Conservation (phyloP, 371 early-diverging fungal species). For the Lichtheimia ornata region DNA sequence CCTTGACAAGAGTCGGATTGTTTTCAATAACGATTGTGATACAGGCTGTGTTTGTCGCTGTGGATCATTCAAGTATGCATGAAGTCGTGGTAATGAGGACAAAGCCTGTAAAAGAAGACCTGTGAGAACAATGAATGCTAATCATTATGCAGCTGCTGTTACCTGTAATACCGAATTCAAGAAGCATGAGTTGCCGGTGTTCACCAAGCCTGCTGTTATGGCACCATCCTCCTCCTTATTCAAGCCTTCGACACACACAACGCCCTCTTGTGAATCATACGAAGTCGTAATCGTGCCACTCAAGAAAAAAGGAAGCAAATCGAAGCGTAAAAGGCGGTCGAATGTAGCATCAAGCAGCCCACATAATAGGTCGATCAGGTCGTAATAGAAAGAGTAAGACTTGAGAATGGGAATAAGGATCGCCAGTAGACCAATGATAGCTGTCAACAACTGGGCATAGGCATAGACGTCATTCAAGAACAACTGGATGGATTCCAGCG, state of each 20-base stretch:
- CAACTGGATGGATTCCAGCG: conserved; percentile 24
- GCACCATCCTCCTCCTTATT: background rate
- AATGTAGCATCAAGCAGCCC: background rate
- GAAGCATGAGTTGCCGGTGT: conserved; percentile 94
- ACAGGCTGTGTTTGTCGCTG: conserved; percentile 24
- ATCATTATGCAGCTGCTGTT: background rate
- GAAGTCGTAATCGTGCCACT: too few species aligned
- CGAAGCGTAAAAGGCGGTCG: conserved; percentile 2
- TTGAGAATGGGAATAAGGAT: conserved; percentile 20
- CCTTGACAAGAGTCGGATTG: conserved; percentile 29
- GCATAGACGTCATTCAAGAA: conserved; percentile 15
- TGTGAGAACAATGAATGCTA: conserved; percentile 7
- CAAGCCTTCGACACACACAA: too few species aligned
- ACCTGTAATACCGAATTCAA: conserved; percentile 91
- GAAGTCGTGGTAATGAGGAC: conserved; percentile 40
- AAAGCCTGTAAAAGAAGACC: conserved; percentile 38
- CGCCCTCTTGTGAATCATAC: too few species aligned
- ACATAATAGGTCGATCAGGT: background rate
- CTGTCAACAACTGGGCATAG: conserved; percentile 22
- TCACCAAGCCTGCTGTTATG: conserved; percentile 71
- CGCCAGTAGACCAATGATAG: conserved; percentile 16
- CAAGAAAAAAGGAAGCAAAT: too few species aligned
- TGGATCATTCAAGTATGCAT: conserved; percentile 30
- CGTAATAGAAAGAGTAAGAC: conserved; percentile 15
- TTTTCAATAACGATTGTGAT: conserved; percentile 34